Base-by-base conservation (phyloP, 441 rosid genomes). In the Cnidoscolus chayamansa region DNA sequence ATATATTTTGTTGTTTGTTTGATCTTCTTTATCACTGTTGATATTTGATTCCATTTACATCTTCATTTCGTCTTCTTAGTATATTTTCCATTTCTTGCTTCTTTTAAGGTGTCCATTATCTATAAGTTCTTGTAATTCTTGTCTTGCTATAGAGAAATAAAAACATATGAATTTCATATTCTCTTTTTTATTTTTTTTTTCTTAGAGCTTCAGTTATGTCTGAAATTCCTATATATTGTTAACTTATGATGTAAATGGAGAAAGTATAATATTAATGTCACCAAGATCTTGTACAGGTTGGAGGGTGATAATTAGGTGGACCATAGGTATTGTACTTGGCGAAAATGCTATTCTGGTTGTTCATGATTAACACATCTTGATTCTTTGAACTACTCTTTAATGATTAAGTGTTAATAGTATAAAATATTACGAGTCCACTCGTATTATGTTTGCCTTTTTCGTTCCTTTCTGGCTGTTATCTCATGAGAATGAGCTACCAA, bases 381-480 rank as follows among this genome's bases (percentile, higher is more conserved):
- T 81, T 77, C 83, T 79, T 77, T 74, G 80, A 77, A 77, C 80
- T 68, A 51, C 75, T 75, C 74, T 65, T 76, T 73, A 81, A 82
- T 77, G 47, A 81, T 85, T 77, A 77, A 54, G 63, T 64, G 20
- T 13, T n/a, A 25, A 25, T 25, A 56, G 30, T 16, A 30, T 76
- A 76, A 53, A 63, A 54, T 77, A 79, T 64, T 65, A 49, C 17
- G 64, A 69, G 72, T 67, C 72, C 55, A 30, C 68, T 73, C 72
- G 48, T 71, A 54, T 71, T 19, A 58, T 72, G 57, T 56, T 50
- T 76, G 35, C 74, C 74, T 69, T 77, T 62, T 20, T 13, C 68
- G 54, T 55, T 48, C 68, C 70, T 71, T 66, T 63, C 65, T 32
- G 30, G 60, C 63, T 70, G 35, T 63, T 30, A 56, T 68, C 53